phyloP scores from a whole-genome alignment of 1,139 yeast species.

The Candida labiduridarum region DNA sequence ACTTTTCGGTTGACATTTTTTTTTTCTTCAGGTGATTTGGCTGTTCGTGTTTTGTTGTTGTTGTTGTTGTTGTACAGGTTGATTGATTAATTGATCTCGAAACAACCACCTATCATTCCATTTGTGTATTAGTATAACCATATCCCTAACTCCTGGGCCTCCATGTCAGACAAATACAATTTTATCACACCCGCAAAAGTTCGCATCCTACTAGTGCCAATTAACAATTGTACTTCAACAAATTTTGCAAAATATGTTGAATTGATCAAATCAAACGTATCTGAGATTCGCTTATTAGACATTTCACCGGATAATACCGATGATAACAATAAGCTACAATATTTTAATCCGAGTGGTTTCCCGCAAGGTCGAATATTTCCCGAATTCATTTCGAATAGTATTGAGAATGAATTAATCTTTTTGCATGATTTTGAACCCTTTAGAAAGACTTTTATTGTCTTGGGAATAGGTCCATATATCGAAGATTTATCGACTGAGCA shows the following conservation, averaged over 20 bases:
- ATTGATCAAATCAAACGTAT: constrained; percentile 45
- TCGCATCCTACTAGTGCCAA: constrained; percentile 70
- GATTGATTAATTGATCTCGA: not conserved
- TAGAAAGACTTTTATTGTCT: constrained; percentile 68
- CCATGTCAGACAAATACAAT: constrained; percentile 24
- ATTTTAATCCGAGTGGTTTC: constrained; percentile 82
- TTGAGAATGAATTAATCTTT: constrained; percentile 61
- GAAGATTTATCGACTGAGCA: constrained; percentile 17
- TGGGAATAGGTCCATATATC: constrained; percentile 61
- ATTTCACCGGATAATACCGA: constrained; percentile 36
- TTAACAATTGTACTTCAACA: constrained; percentile 51
- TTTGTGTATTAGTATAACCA: not conserved
- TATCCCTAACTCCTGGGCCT: not conserved
- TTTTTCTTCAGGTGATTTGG: not conserved
- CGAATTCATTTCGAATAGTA: constrained; percentile 51
- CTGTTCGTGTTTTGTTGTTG: not conserved
- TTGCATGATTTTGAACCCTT: constrained; percentile 89
- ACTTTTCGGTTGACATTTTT: not conserved
- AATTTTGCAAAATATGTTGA: constrained; percentile 52
- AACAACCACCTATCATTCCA: not conserved
- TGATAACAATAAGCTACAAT: constrained; percentile 55
- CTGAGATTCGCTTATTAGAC: constrained; percentile 74
- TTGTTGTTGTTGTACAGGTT: not conserved
- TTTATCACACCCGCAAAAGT: constrained; percentile 63
- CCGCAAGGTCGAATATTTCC: constrained; percentile 75